phyloP scores from a whole-genome alignment of 2,329 filamentous ascomycete species.

The Ceratocystis variospora region DNA sequence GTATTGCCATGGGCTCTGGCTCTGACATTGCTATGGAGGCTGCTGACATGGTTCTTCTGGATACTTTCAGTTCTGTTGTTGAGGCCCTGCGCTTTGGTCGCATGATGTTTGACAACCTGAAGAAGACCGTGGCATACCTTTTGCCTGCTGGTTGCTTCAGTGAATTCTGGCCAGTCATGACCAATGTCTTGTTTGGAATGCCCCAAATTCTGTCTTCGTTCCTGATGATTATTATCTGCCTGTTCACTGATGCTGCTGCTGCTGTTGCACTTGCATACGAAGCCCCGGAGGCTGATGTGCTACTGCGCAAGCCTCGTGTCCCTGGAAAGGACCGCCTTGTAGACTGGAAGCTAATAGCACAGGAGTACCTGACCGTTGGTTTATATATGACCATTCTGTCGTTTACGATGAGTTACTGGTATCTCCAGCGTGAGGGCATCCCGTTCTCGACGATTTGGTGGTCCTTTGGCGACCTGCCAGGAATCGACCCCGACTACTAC shows the following conservation, averaged over 20 bases:
- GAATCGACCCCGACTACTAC: slow-evolving; percentile 81
- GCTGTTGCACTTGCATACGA: slow-evolving; percentile 65
- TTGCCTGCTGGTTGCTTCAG: slow-evolving; percentile 94
- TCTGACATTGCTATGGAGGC: slow-evolving; percentile 95
- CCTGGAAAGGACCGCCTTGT: slow-evolving; percentile 58
- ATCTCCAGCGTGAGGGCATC: slow-evolving; percentile 80
- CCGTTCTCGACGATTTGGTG: slow-evolving; percentile 81
- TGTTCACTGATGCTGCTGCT: slow-evolving; percentile 71
- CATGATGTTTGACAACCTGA: slow-evolving; percentile 98
- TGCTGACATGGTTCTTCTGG: slow-evolving; percentile 94
- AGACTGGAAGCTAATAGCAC: slow-evolving; percentile 56
- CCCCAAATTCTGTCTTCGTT: slow-evolving; percentile 94
- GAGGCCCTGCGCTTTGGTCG: slow-evolving; percentile 94
- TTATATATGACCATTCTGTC: slow-evolving; percentile 91
- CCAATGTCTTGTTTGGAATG: slow-evolving; percentile 96
- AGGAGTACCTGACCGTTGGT: slow-evolving; percentile 50
- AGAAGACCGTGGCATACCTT: slow-evolving; percentile 97
- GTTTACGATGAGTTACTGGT: slow-evolving; percentile 93
- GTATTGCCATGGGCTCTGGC: slow-evolving; percentile 95
- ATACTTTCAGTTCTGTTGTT: slow-evolving; percentile 98
- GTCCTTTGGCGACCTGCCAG: slow-evolving; percentile 91
- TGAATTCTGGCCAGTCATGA: slow-evolving; percentile 96
- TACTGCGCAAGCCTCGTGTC: slow-evolving; percentile 53
- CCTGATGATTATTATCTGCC: slow-evolving; percentile 95
- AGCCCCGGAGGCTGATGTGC: slow-evolving; percentile 60